A percentile compares a stretch with the other conserved stretches of the same genome.
Conservation (phyloP, 2,329 filamentous ascomycete species). For the Penicillium capsulatum region DNA sequence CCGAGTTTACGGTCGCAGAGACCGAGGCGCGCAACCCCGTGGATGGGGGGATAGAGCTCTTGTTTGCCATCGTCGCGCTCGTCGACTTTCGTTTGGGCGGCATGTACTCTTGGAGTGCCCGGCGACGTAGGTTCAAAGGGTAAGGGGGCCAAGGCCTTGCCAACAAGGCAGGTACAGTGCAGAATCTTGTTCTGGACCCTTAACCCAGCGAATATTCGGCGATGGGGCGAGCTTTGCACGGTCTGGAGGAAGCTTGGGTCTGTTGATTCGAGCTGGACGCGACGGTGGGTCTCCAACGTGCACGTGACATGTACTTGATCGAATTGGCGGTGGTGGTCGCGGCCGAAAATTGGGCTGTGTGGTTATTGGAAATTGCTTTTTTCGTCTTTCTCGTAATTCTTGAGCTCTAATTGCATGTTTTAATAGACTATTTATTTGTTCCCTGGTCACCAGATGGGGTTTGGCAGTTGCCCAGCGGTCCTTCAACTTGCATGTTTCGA, state of each 20-base stretch:
- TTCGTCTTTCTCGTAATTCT: too few relatives aligned
- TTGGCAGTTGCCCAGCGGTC: too few relatives aligned
- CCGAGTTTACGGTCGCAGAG: slow-evolving; percentile 1
- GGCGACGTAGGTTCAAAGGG: not conserved
- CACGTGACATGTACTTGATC: not conserved
- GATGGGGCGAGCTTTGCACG: not conserved
- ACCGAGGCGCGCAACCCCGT: slow-evolving; percentile 22
- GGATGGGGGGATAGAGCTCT: slow-evolving; percentile 15
- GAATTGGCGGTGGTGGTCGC: too few relatives aligned
- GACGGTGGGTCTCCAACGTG: not conserved
- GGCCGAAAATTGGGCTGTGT: too few relatives aligned
- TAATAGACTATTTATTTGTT: too few relatives aligned
- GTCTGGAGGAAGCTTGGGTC: not conserved
- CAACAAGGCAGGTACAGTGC: not conserved
- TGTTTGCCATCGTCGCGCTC: slow-evolving; percentile 18
- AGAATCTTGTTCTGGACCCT: not conserved
- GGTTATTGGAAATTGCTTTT: too few relatives aligned
- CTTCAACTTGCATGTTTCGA: too few relatives aligned
- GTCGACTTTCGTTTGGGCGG: slow-evolving; percentile 29
- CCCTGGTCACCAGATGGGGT: too few relatives aligned
- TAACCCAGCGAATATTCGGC: not conserved
- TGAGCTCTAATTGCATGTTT: too few relatives aligned
- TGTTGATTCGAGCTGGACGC: not conserved
- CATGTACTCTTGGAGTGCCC: not conserved
- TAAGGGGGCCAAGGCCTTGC: not conserved